Percentiles rank a stretch among this genome's conserved stretches.
These are phyloP conservation scores for Aspergillus novoparasiticus DNA, from an alignment of 2,329 filamentous ascomycete genomes.

Conservation along the genomic window DNA sequence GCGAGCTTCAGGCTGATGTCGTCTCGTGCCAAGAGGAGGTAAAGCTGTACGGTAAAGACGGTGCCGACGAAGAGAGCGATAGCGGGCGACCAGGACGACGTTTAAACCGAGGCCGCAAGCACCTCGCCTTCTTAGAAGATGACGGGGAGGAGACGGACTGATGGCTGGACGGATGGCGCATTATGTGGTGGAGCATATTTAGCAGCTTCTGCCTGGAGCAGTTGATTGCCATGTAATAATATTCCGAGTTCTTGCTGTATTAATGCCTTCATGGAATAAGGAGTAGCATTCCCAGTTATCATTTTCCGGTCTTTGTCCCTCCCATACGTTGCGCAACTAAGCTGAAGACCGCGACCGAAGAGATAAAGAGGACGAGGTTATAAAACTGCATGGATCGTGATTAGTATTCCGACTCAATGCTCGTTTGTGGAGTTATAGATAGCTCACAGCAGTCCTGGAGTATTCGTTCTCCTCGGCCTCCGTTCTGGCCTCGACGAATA, in stretches of 20 bases:
- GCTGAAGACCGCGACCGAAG: slow-evolving; percentile 92
- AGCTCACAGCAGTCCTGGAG: slow-evolving; percentile 82
- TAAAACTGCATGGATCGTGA: slow-evolving; percentile 68
- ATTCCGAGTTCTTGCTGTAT: slow-evolving; percentile 5
- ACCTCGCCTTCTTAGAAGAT: slow-evolving; percentile 64
- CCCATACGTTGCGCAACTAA: slow-evolving; percentile 85
- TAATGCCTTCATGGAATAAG: slow-evolving; percentile 6
- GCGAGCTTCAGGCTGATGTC: slow-evolving; percentile 82
- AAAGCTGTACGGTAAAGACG: slow-evolving; percentile 69
- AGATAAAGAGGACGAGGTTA: slow-evolving; percentile 95
- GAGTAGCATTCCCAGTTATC: slow-evolving; percentile 13
- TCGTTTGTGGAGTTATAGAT: not conserved
- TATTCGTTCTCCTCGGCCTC: slow-evolving; percentile 94
- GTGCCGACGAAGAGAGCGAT: slow-evolving; percentile 45
- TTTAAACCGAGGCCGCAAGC: slow-evolving; percentile 46
- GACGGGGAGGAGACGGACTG: slow-evolving; percentile 66
- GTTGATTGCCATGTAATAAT: slow-evolving; percentile 1
- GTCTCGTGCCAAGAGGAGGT: slow-evolving; percentile 83
- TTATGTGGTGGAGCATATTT: not conserved
- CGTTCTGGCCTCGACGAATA: slow-evolving; percentile 92
- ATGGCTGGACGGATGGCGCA: slow-evolving; percentile 14
- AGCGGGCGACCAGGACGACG: slow-evolving; percentile 42
- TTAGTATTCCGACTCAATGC: slow-evolving; percentile 12
- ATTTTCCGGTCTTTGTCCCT: slow-evolving; percentile 42
- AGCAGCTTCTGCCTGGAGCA: slow-evolving; percentile 14